Percentiles rank a stretch among this genome's conserved stretches.
phyloP scores from a whole-genome alignment of 2,329 filamentous ascomycete species.

The Colletotrichum neosansevieriae region DNA sequence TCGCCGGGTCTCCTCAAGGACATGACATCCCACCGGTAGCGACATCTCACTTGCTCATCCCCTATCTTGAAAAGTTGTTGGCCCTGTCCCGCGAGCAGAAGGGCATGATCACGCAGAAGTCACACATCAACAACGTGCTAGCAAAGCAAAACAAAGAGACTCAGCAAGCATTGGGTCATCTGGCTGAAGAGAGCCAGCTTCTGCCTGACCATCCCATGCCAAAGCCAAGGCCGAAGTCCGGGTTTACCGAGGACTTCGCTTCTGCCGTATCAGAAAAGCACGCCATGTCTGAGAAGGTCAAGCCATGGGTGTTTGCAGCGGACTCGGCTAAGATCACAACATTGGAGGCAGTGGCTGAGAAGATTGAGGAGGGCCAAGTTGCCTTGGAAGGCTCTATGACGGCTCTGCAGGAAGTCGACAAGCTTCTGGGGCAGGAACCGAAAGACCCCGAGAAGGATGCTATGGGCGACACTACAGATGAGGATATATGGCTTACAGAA shows the following conservation, averaged over 20 bases:
- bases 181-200: slow-evolving; percentile 73
- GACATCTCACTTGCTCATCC: slow-evolving; percentile 61
- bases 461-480: slow-evolving; percentile 45
- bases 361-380: slow-evolving; percentile 68
- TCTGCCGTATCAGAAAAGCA: slow-evolving; percentile 51
- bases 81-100: slow-evolving; percentile 68
- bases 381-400: slow-evolving; percentile 66
- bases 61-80: slow-evolving; percentile 68
- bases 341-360: slow-evolving; percentile 69
- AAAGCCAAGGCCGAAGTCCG: slow-evolving; percentile 51
- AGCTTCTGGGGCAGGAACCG: slow-evolving; percentile 56
- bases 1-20: slow-evolving; percentile 19
- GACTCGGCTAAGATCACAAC: slow-evolving; percentile 71
- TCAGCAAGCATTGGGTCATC: slow-evolving; percentile 62
- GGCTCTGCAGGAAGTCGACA: slow-evolving; percentile 61
- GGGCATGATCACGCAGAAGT: slow-evolving; percentile 67
- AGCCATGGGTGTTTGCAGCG: slow-evolving; percentile 71
- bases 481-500: slow-evolving; percentile 54
- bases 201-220: slow-evolving; percentile 64
- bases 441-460: slow-evolving; percentile 43
- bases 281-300: slow-evolving; percentile 58
- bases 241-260: slow-evolving; percentile 58
- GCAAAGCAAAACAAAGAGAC: slow-evolving; percentile 64
- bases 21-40: slow-evolving; percentile 42
- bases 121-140: slow-evolving; percentile 65